Evolutionary conservation across 495 filamentous ascomycete genomes (phyloP).

Genomic region (Neurospora intermedia): DNA sequence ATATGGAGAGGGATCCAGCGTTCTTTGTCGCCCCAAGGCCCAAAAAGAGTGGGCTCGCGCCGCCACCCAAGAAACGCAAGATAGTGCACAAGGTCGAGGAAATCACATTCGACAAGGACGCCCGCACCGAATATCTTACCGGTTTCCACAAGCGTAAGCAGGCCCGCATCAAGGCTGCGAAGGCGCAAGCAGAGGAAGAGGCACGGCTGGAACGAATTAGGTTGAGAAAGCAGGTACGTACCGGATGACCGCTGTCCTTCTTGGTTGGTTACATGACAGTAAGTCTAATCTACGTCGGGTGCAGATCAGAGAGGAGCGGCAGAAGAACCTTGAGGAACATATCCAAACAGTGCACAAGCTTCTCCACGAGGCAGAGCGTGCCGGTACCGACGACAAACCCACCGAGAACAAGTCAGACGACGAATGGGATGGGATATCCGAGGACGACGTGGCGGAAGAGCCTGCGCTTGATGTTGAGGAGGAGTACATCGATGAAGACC

Average conservation of each 20-base stretch:
- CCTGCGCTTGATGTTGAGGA: conserved; percentile 65
- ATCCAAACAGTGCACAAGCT: conserved; percentile 60
- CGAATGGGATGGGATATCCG: conserved; percentile 53
- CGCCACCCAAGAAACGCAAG: conserved; percentile 58
- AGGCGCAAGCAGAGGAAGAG: conserved; percentile 61
- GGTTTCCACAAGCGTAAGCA: conserved; percentile 95
- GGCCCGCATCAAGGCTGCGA: conserved; percentile 69
- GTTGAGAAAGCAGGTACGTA: conserved; percentile 59
- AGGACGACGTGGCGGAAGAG: conserved; percentile 35
- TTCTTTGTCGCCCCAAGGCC: conserved; percentile 40
- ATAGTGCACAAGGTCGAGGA: conserved; percentile 51
- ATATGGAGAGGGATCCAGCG: conserved; percentile 4
- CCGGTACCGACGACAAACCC: conserved; percentile 28
- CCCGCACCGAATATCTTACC: conserved; percentile 75
- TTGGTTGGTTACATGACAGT: background rate
- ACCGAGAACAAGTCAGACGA: conserved; percentile 31
- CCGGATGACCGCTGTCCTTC: background rate
- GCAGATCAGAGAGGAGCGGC: conserved; percentile 71
- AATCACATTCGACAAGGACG: conserved; percentile 69
- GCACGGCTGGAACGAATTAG: conserved; percentile 61
- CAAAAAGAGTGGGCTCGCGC: conserved; percentile 35
- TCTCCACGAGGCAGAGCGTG: conserved; percentile 43
- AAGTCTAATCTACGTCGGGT: background rate
- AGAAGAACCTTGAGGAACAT: conserved; percentile 66
- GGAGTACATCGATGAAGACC: conserved; percentile 93